Percentiles rank a stretch among this genome's conserved stretches.
Evolutionary conservation across 2,329 filamentous ascomycete species (phyloP).

Genomic region (Lachnellula occidentalis): DNA sequence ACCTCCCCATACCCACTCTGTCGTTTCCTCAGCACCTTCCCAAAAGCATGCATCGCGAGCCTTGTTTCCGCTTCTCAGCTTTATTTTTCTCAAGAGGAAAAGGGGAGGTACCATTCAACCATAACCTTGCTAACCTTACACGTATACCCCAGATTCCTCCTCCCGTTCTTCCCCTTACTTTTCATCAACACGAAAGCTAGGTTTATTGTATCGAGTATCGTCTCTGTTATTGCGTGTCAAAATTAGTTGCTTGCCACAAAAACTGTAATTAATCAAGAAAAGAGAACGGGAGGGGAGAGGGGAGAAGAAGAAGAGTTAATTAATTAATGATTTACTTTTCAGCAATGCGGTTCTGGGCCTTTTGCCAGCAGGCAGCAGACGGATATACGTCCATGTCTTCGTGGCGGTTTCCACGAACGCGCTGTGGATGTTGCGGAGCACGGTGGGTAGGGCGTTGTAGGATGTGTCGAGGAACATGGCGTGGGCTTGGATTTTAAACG

Average conservation of each 20-base stretch:
- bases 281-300: background rate
- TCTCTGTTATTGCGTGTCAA: conserved; percentile 11
- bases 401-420: conserved; percentile 72
- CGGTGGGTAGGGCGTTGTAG: conserved; percentile 66
- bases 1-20: conserved; percentile 62
- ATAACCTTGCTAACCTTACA: conserved; percentile 23
- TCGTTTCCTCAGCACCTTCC: conserved; percentile 59
- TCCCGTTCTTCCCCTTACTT: conserved; percentile 13
- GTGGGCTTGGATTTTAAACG: conserved; percentile 81
- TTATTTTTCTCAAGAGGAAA: background rate
- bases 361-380: conserved; percentile 50
- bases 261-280: too few relatives aligned
- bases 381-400: conserved; percentile 62
- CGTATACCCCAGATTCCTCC: conserved; percentile 15
- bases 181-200: conserved; percentile 25
- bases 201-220: conserved; percentile 18
- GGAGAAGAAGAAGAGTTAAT: too few relatives aligned
- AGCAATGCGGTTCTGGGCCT: conserved; percentile 57
- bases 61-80: background rate
- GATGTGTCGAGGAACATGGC: conserved; percentile 76
- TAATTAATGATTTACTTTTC: conserved; percentile 29
- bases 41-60: conserved; percentile 66
- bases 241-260: background rate
- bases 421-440: conserved; percentile 69
- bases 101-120: conserved; percentile 25